Evolutionary conservation across 108 stramenopile genomes (phyloP), one percentile per base, ranked within the genome.

Genomic region (Chaetoceros muelleri): DNA sequence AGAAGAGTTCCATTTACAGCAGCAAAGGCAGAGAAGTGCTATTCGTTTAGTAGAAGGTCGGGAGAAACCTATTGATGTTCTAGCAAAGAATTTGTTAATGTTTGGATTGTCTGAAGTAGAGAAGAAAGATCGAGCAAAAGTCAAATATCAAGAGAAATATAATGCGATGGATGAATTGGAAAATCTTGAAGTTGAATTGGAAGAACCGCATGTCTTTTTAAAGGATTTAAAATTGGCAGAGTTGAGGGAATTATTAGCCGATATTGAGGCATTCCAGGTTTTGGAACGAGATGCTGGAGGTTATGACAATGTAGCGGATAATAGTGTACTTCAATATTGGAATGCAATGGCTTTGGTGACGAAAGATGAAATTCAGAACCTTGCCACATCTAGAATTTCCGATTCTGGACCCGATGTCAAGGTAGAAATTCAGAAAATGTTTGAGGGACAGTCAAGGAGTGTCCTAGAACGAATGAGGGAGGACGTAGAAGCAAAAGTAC

Each of bases 1-100:
- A 64, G 99, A 98, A 81, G 93, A 85, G 25, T 98, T 98, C 66
- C 96, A 98, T 71, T 68, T 94, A 48, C 75, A 89, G 53, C 97
- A 98, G 71, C 90, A 93, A 56, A 55, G 82, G 25, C 81, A 90
- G 48, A 75, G 99, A 46, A 79, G 67, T 5, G 81, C 87, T 24
- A 94, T 99, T 61, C 87, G 99, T 17, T 66, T 99, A 44, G 84
- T 93, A 18, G 96, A 97, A 58, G 88, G 93, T 20, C 67, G 99
- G 40, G 94, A 94, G 50, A 80, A 84, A 54, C 96, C 97, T 0
- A 81, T 98, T 55, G 99, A 99, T 73, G 73, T 93, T 3, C 58
- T 98, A 24, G 96, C 95, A 13, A 96, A 96, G 79, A 99, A 99
- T 70, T 53, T 96, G 40, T 76, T 99, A 3, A 56, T 99, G 46